Conservation (phyloP, 495 filamentous ascomycete species). For the Massariosphaeria phaeospora region DNA sequence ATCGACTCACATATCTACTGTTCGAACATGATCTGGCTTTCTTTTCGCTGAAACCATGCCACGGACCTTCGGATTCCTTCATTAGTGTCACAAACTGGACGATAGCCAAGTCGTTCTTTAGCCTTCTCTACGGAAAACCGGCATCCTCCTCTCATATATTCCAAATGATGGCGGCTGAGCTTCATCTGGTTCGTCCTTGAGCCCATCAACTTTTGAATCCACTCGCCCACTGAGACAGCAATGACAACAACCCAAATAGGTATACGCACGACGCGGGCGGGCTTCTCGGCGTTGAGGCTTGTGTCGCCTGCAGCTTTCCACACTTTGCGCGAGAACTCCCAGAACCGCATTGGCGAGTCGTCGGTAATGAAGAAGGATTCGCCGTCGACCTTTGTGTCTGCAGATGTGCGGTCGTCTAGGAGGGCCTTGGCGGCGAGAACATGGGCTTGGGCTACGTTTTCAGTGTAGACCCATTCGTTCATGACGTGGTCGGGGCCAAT, state of each 20-base stretch:
- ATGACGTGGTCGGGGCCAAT: background rate
- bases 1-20: too few species aligned
- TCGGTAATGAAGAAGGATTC: slow-evolving; percentile 10
- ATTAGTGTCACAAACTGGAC: background rate
- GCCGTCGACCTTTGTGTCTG: background rate
- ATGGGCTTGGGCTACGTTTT: slow-evolving; percentile 4
- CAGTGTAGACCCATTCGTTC: slow-evolving; percentile 8
- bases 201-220: background rate
- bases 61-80: slow-evolving; percentile 7
- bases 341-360: background rate
- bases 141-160: slow-evolving; percentile 2
- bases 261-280: background rate
- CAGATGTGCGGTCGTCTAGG: background rate
- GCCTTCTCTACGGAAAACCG: slow-evolving; percentile 8
- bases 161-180: background rate
- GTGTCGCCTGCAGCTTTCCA: slow-evolving; percentile 3
- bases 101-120: background rate
- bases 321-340: slow-evolving; percentile 3
- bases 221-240: background rate
- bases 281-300: background rate
- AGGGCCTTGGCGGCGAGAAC: slow-evolving; percentile 13
- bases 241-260: background rate
- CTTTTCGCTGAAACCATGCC: background rate
- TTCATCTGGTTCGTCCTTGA: background rate
- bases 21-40: too few species aligned